Base-by-base conservation (phyloP, 768 basidiomycete genomes). In the Termitomyces sp. region DNA sequence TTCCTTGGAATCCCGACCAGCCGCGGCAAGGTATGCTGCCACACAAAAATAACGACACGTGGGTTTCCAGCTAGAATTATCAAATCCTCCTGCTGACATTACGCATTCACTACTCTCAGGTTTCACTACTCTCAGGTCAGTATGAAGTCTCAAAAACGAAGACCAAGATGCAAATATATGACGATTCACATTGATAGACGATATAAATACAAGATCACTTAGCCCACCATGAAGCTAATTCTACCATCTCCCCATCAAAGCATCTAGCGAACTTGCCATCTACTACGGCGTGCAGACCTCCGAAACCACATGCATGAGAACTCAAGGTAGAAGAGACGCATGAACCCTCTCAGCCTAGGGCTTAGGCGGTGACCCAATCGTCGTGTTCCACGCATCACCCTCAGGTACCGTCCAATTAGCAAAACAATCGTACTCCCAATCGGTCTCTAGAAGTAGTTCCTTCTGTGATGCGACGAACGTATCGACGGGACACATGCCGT, bases 401-500 rank as follows among this genome's bases (percentile, higher is more conserved):
- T 76, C 71, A 0, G 88, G 86, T 0, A 94, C 78, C 0, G 71
- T 71, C 90, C 92, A 96, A 62, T 89, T 77, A 3, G 88, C 90
- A 62, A 78, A 69, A 67, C 94, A 96, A 44, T 85, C 88, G 72
- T 83, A 86, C 7, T 66, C 72, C 85, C 88, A 95, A 66, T 93
- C 87, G 20, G 86, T 84, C 60, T 79, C 72, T 33, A 65, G 72
- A 20, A 92, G 85, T 40, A 82, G 81, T 70, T 82, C 77, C 71
- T 82, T 78, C 78, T 90, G 83, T 4, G 85, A 85, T 3, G 68
- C 75, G 11, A 94, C 81, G 68, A 94, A 95, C 2, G 80, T 78
- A 20, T 80, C 78, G 3, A 95, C 72, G 2, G 85, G 78, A 62
- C 94, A 97, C 73, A 92, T 76, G 8, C 94, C 94, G 54, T 91